A percentile compares a stretch with the other conserved stretches of the same genome.
Conservation (phyloP, 2,329 filamentous ascomycete genomes). For the Cryphonectria japonica region DNA sequence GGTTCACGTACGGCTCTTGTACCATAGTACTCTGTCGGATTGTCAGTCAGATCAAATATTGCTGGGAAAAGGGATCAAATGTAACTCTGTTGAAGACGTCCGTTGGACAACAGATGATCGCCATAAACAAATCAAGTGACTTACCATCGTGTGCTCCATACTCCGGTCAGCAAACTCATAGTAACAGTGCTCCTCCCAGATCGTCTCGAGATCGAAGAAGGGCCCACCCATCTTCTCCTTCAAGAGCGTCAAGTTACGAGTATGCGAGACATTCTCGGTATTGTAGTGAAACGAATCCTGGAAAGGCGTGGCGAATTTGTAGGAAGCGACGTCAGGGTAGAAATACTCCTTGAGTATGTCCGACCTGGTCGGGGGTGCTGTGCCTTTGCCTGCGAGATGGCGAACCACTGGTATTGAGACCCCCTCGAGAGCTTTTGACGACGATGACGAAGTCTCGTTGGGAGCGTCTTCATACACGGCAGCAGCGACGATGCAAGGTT, state of each 20-base stretch:
- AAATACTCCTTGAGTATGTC: slow-evolving; percentile 20
- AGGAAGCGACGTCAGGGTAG: slow-evolving; percentile 21
- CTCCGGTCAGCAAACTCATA: slow-evolving; percentile 72
- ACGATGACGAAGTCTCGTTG: not conserved
- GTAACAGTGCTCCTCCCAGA: slow-evolving; percentile 79
- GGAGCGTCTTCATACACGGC: slow-evolving; percentile 26
- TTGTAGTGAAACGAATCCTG: slow-evolving; percentile 33
- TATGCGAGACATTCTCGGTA: slow-evolving; percentile 58
- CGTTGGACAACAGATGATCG: not conserved
- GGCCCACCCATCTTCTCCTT: slow-evolving; percentile 67
- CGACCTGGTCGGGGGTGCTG: not conserved
- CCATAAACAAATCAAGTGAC: too few relatives aligned
- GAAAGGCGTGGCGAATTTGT: slow-evolving; percentile 28
- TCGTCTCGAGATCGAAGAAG: slow-evolving; percentile 72
- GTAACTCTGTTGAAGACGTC: not conserved
- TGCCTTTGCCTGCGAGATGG: slow-evolving; percentile 24
- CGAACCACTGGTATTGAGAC: slow-evolving; percentile 24
- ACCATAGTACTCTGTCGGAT: slow-evolving; percentile 44
- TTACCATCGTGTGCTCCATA: slow-evolving; percentile 70
- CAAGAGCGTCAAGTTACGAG: slow-evolving; percentile 66
- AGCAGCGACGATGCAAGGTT: slow-evolving; percentile 23
- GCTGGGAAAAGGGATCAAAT: not conserved
- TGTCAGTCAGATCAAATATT: not conserved
- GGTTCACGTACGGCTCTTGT: slow-evolving; percentile 63
- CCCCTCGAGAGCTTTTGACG: not conserved